These are phyloP conservation scores for Sugiyamaella boreocaroliniensis DNA, from an alignment of 805 yeast species.

Conservation along the genomic window DNA sequence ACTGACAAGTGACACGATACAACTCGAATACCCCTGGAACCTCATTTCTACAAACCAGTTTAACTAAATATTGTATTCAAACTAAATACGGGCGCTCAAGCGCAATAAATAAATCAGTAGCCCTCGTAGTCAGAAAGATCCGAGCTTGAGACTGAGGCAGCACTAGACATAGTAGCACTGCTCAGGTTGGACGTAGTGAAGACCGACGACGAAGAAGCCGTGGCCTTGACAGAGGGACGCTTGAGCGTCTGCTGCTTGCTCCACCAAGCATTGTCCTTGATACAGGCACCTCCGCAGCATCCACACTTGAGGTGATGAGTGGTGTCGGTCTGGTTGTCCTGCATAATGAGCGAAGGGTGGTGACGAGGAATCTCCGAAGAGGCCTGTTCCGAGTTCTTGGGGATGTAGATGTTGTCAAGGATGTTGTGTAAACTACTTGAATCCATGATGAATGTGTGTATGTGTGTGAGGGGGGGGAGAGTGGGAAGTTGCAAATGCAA, in stretches of 20 bases:
- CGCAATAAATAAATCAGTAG: constrained; percentile 3
- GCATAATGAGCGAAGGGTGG: constrained; percentile 54
- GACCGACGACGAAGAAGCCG: constrained; percentile 1
- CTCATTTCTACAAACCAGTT: background rate
- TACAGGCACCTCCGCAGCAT: constrained; percentile 37
- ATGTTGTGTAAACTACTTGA: constrained; percentile 34
- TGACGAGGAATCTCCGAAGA: constrained; percentile 39
- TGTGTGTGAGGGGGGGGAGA: background rate
- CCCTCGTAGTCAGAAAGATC: constrained; percentile 4
- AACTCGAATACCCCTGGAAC: too few species aligned
- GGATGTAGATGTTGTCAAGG: constrained; percentile 43
- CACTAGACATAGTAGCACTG: background rate
- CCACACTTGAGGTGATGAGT: constrained; percentile 39
- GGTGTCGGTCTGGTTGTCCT: constrained; percentile 48
- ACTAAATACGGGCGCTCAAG: background rate
- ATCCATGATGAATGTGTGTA: constrained; percentile 35
- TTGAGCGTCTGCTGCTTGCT: constrained; percentile 14
- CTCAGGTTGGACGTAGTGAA: background rate
- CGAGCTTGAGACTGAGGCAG: constrained; percentile 7
- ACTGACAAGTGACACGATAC: too few species aligned
- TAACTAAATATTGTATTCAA: background rate
- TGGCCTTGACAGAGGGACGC: constrained; percentile 10
- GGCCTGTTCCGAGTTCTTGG: constrained; percentile 28
- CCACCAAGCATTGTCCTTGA: constrained; percentile 37
- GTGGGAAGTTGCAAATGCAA: background rate